A percentile compares a stretch with the other conserved stretches of the same genome.
Conservation (phyloP, 129 eudicot species). For the Chrysanthemum makinoi region DNA sequence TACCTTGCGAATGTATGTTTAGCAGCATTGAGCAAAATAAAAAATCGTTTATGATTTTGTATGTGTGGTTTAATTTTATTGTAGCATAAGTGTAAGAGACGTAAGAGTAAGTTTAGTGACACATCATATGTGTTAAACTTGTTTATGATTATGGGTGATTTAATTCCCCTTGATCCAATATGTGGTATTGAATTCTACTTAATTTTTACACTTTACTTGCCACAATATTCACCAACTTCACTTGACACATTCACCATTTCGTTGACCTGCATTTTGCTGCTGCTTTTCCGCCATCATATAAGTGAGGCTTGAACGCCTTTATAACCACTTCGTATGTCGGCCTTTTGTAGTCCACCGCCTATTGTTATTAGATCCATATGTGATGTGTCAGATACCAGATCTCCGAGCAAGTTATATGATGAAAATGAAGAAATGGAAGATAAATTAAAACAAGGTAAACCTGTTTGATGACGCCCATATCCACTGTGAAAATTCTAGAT, state of each 20-base stretch:
- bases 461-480: slow-evolving; percentile 97
- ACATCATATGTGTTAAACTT: too few species aligned
- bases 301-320: slow-evolving; percentile 49
- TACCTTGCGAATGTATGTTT: too few species aligned
- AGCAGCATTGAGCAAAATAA: too few species aligned
- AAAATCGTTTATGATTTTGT: too few species aligned
- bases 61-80: too few species aligned
- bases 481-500: slow-evolving; percentile 95
- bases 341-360: slow-evolving; percentile 99
- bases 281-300: slow-evolving; percentile 51
- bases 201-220: too few species aligned
- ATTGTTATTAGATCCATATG: slow-evolving; percentile 7
- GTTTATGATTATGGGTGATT: too few species aligned
- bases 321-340: slow-evolving; percentile 94
- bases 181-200: too few species aligned
- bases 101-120: too few species aligned
- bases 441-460: slow-evolving; percentile 30
- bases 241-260: slow-evolving; percentile 56
- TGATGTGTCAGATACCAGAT: background rate
- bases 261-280: slow-evolving; percentile 76
- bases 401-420: background rate
- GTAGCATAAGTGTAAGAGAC: too few species aligned
- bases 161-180: too few species aligned
- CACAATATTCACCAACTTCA: background rate
- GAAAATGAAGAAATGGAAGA: background rate